These are phyloP conservation scores for Ophiocordyceps australis DNA, from an alignment of 2,329 filamentous ascomycete species.

Conservation along the genomic window DNA sequence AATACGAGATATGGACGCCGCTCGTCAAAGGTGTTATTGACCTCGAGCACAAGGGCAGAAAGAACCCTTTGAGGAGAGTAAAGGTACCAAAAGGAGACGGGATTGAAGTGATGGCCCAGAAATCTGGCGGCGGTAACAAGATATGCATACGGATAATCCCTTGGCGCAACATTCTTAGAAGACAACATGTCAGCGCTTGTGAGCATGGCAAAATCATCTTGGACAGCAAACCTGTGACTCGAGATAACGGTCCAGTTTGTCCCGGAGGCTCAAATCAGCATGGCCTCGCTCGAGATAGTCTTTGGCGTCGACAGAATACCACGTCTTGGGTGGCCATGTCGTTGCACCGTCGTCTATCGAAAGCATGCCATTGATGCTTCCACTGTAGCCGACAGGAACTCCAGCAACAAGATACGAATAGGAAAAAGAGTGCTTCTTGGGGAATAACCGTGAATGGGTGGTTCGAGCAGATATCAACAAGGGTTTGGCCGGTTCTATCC, in stretches of 20 bases:
- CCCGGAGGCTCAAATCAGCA: slow-evolving; percentile 32
- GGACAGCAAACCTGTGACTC: slow-evolving; percentile 27
- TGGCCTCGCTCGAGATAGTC: slow-evolving; percentile 43
- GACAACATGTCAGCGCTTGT: slow-evolving; percentile 6
- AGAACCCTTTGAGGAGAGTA: slow-evolving; percentile 41
- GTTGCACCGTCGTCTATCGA: slow-evolving; percentile 18
- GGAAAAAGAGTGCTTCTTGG: slow-evolving; percentile 46
- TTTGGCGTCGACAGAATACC: slow-evolving; percentile 40
- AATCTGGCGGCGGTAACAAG: slow-evolving; percentile 53
- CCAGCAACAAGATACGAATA: slow-evolving; percentile 57
- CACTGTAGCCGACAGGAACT: slow-evolving; percentile 44
- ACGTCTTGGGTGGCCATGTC: slow-evolving; percentile 12
- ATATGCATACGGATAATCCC: slow-evolving; percentile 48
- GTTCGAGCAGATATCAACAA: slow-evolving; percentile 47
- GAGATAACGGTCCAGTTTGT: slow-evolving; percentile 45
- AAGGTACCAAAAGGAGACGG: slow-evolving; percentile 65
- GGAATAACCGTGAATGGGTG: slow-evolving; percentile 47
- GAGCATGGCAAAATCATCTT: neutral
- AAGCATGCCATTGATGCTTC: slow-evolving; percentile 34
- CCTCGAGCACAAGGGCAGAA: slow-evolving; percentile 49
- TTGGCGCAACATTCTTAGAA: slow-evolving; percentile 42
- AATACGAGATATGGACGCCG: slow-evolving; percentile 23
- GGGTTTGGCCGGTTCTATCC: slow-evolving; percentile 11
- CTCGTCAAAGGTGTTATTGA: slow-evolving; percentile 64
- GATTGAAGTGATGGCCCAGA: slow-evolving; percentile 55